Conservation (phyloP, 306 rosid species). For the Pachyrhizus erosus region DNA sequence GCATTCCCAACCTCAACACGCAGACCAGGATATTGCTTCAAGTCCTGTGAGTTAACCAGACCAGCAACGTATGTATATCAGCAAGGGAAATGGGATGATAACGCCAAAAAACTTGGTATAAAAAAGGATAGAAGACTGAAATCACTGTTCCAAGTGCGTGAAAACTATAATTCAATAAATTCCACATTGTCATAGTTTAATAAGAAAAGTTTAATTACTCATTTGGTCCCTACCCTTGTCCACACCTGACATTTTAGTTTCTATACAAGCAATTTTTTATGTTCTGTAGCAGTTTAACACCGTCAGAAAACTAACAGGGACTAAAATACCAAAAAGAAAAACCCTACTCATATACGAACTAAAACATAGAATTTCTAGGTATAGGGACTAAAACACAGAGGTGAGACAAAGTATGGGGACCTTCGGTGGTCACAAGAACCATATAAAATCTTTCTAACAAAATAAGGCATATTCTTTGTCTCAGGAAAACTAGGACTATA, state of each 20-base stretch:
- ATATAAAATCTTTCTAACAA: too few species aligned
- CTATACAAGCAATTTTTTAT: too few species aligned
- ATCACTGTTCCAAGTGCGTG: neutral
- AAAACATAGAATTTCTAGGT: too few species aligned
- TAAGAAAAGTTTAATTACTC: neutral
- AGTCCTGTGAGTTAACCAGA: slow-evolving; percentile 60
- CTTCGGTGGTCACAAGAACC: too few species aligned
- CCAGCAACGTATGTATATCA: neutral
- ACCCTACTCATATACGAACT: too few species aligned
- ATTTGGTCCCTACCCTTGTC: too few species aligned
- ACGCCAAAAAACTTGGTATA: neutral
- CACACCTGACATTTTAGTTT: too few species aligned
- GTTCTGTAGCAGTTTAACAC: too few species aligned
- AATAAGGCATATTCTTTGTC: neutral
- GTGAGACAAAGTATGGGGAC: too few species aligned
- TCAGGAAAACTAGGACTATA: neutral
- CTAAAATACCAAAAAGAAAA: too few species aligned
- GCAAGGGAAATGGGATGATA: slow-evolving; percentile 7
- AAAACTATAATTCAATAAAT: slow-evolving; percentile 14
- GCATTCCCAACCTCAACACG: slow-evolving; percentile 89
- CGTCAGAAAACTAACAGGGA: too few species aligned
- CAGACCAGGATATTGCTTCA: slow-evolving; percentile 92
- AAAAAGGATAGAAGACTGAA: neutral
- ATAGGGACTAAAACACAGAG: too few species aligned
- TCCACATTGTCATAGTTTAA: slow-evolving; percentile 4